Conservation (phyloP, 148 eudicot species). For the Nepenthes mirabilis region DNA sequence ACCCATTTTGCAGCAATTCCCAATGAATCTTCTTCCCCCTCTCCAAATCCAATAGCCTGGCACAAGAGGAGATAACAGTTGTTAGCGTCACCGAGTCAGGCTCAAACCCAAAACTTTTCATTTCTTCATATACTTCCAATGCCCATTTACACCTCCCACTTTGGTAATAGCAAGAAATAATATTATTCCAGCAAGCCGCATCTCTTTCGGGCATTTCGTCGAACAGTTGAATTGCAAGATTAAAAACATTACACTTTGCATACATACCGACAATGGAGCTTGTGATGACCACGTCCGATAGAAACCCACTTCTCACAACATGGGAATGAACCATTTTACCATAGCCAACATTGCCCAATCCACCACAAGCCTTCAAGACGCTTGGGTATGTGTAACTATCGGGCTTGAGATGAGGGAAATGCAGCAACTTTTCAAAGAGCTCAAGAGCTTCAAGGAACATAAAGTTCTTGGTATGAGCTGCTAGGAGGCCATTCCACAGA, state of each 20-base stretch:
- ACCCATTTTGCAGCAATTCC: constrained; percentile 16
- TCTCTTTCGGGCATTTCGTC: constrained; percentile 35
- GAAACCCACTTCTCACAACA: constrained; percentile 22
- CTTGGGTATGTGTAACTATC: constrained; percentile 31
- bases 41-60: constrained; percentile 27
- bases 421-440: constrained; percentile 15
- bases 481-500: constrained; percentile 25
- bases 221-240: constrained; percentile 19
- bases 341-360: constrained; percentile 12
- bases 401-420: constrained; percentile 15
- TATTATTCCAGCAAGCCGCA: constrained; percentile 26
- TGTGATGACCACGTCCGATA: constrained; percentile 23
- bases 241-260: constrained; percentile 22
- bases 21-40: constrained; percentile 22
- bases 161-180: constrained; percentile 23
- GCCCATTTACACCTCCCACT: constrained; percentile 25
- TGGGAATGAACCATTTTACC: constrained; percentile 19
- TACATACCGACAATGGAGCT: constrained; percentile 21
- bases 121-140: constrained; percentile 21
- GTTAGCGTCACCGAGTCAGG: constrained; percentile 28
- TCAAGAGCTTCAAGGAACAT: constrained; percentile 21
- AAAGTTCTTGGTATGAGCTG: constrained; percentile 20
- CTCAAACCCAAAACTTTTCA: constrained; percentile 22
- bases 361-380: constrained; percentile 26
- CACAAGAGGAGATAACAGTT: constrained; percentile 24